Percentiles rank a stretch among this genome's conserved stretches.
Conservation (phyloP, 192 early-diverging fungal species). For the Diversispora epigaea region DNA sequence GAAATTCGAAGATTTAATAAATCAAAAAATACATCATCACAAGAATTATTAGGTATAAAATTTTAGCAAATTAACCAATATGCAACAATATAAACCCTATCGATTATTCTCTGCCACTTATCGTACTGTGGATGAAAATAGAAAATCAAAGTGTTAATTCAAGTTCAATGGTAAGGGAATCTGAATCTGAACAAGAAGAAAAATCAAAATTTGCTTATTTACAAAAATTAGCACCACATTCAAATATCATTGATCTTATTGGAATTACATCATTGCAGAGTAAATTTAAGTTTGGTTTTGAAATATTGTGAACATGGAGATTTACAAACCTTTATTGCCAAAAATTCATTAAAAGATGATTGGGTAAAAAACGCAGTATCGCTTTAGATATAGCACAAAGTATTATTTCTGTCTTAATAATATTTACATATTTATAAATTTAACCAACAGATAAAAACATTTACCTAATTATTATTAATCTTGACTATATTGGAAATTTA, state of each 20-base stretch:
- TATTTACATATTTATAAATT: too few relatives aligned
- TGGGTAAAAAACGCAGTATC: slow-evolving; percentile 28
- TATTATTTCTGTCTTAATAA: background rate
- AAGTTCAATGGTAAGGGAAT: slow-evolving; percentile 18
- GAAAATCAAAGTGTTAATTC: slow-evolving; percentile 20
- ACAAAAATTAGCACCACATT: slow-evolving; percentile 18
- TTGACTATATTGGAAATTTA: background rate
- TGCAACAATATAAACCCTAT: slow-evolving; percentile 18
- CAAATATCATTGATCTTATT: slow-evolving; percentile 32
- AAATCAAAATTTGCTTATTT: slow-evolving; percentile 15
- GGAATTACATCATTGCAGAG: slow-evolving; percentile 8
- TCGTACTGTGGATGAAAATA: background rate
- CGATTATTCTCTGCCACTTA: slow-evolving; percentile 21
- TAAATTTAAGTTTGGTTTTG: slow-evolving; percentile 17
- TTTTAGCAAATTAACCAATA: background rate
- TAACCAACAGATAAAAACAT: too few relatives aligned
- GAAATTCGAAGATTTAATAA: slow-evolving; percentile 14
- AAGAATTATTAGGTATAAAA: background rate
- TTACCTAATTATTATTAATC: too few relatives aligned
- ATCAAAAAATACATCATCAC: background rate
- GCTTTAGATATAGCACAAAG: slow-evolving; percentile 27
- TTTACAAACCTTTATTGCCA: slow-evolving; percentile 20
- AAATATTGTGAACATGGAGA: slow-evolving; percentile 29
- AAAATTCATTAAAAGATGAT: slow-evolving; percentile 22
- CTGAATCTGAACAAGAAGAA: background rate